phyloP scores from a whole-genome alignment of 2,329 filamentous ascomycete species.

The Fusarium dimerum region DNA sequence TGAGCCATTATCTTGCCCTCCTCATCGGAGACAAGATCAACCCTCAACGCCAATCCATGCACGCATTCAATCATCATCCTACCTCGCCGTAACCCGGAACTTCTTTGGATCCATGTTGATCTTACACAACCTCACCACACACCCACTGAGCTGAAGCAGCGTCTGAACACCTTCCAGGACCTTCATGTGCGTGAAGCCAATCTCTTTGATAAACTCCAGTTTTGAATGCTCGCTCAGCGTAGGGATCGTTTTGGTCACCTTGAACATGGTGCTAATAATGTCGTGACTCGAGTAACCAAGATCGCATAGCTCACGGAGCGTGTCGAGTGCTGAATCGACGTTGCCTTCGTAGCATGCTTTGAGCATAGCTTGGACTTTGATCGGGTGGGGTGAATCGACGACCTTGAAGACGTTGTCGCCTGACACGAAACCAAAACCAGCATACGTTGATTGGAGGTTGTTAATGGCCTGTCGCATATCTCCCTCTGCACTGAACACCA shows the following conservation, averaged over 20 bases:
- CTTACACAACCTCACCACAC: constrained; percentile 85
- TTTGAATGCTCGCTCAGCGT: constrained; percentile 92
- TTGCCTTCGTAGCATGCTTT: constrained; percentile 95
- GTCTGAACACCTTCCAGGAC: constrained; percentile 98
- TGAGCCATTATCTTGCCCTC: neutral
- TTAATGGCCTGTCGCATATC: constrained; percentile 99
- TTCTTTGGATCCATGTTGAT: constrained; percentile 93
- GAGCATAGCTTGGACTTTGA: constrained; percentile 98
- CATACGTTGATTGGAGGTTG: constrained; percentile 89
- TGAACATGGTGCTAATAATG: constrained; percentile 99
- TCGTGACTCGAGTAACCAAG: constrained; percentile 98
- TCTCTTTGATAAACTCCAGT: constrained; percentile 97
- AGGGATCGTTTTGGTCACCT: constrained; percentile 93
- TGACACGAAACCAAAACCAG: constrained; percentile 95
- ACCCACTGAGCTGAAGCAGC: constrained; percentile 88
- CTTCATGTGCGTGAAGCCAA: constrained; percentile 99
- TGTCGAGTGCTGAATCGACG: constrained; percentile 83
- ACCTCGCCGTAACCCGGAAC: constrained; percentile 56
- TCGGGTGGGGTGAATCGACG: constrained; percentile 93
- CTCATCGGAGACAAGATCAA: constrained; percentile 6
- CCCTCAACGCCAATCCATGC: constrained; percentile 35
- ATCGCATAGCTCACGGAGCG: constrained; percentile 87
- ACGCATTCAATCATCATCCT: constrained; percentile 10
- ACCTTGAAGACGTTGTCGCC: constrained; percentile 98
- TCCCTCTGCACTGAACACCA: constrained; percentile 95